These are phyloP conservation scores for Lachnellula hyalina DNA, from an alignment of 2,329 filamentous ascomycete genomes.

Conservation along the genomic window DNA sequence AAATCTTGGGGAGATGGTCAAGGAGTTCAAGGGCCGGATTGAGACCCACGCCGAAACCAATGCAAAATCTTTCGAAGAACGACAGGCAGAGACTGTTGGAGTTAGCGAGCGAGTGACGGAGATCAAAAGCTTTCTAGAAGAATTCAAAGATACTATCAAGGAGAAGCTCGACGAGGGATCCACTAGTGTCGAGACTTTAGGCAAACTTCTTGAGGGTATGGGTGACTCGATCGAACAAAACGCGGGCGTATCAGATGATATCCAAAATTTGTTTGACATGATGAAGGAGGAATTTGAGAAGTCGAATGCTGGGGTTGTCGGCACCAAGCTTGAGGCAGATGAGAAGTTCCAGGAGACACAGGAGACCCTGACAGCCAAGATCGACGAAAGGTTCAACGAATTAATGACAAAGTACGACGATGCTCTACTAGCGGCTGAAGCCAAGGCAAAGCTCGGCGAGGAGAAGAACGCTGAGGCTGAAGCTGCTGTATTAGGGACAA, in stretches of 20 bases:
- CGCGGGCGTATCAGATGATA: conserved; percentile 51
- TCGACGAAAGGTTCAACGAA: conserved; percentile 65
- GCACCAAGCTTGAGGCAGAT: conserved; percentile 76
- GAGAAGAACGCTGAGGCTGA: conserved; percentile 68
- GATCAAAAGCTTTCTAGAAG: conserved; percentile 70
- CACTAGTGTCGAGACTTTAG: conserved; percentile 65
- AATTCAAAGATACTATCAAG: conserved; percentile 72
- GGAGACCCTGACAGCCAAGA: conserved; percentile 48
- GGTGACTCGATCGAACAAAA: conserved; percentile 58
- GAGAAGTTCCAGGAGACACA: conserved; percentile 63
- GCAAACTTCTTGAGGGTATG: conserved; percentile 63
- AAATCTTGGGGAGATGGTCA: conserved; percentile 64
- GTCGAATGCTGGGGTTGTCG: conserved; percentile 71
- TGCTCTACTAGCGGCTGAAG: conserved; percentile 67
- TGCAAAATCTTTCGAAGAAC: conserved; percentile 74
- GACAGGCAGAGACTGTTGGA: conserved; percentile 75
- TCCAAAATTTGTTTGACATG: conserved; percentile 67
- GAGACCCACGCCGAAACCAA: conserved; percentile 66
- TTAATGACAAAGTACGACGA: conserved; percentile 86
- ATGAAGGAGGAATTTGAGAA: conserved; percentile 87
- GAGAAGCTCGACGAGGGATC: conserved; percentile 71
- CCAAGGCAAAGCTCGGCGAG: conserved; percentile 67
- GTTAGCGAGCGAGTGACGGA: conserved; percentile 74
- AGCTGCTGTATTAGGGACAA: conserved; percentile 68
- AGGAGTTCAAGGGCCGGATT: conserved; percentile 64